phyloP scores from a whole-genome alignment of 2,329 filamentous ascomycete species.

The Aspergillus flavus region DNA sequence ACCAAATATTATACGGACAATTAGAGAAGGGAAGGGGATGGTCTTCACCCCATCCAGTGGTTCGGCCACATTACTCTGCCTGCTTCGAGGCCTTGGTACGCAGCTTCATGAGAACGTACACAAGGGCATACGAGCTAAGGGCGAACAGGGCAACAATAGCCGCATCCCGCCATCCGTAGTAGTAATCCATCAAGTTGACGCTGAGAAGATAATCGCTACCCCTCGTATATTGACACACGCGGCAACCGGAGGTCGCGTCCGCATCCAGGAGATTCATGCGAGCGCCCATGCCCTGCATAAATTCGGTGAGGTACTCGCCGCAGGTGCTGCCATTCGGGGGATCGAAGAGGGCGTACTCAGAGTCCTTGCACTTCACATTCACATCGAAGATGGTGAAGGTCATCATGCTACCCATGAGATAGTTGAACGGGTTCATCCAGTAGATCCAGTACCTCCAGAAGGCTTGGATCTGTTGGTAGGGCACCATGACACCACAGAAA shows the following conservation, averaged over 20 bases:
- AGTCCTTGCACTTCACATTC: conserved; percentile 27
- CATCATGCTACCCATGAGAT: conserved; percentile 32
- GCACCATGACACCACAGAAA: conserved; percentile 35
- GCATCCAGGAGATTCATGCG: conserved; percentile 62
- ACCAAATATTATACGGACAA: not conserved
- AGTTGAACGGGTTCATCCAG: conserved; percentile 35
- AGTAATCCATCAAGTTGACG: conserved; percentile 63
- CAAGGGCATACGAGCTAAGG: conserved; percentile 55
- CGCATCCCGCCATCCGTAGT: conserved; percentile 67
- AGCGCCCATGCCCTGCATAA: conserved; percentile 50
- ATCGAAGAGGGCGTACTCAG: conserved; percentile 29
- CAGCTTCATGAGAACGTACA: conserved; percentile 44
- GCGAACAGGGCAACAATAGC: conserved; percentile 61
- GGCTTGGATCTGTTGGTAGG: conserved; percentile 31
- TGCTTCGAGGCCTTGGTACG: conserved; percentile 40
- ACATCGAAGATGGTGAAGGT: conserved; percentile 29
- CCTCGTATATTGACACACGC: conserved; percentile 62
- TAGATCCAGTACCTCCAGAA: conserved; percentile 39
- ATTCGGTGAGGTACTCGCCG: conserved; percentile 57
- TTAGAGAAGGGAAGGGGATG: not conserved
- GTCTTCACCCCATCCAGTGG: not conserved
- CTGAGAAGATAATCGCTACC: conserved; percentile 63
- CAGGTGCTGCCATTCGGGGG: conserved; percentile 56
- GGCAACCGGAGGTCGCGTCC: conserved; percentile 56
- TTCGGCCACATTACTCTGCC: conserved; percentile 26